Base-by-base conservation (phyloP, 2,329 filamentous ascomycete genomes). In the Helotiales sp. region DNA sequence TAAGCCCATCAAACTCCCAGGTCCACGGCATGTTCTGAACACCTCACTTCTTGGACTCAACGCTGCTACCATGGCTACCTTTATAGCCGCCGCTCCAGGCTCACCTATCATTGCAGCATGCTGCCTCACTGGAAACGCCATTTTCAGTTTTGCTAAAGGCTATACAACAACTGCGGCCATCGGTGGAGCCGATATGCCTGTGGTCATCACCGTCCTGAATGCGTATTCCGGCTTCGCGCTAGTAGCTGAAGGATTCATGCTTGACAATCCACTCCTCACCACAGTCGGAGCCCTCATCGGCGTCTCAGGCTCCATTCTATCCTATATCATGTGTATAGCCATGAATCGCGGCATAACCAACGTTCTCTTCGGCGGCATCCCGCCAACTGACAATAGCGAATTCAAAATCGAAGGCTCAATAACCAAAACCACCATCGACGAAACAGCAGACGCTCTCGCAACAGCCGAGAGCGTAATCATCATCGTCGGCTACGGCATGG, bases 301-400 rank as follows among this genome's bases (percentile, higher is more conserved):
- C 44, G 90, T 95, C 1, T 93, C 88, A 12, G 92, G 92, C 54
- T 95, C 90, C 0, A 96, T 96, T 61, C 82, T 96, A 5, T 95
- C 90, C 0, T 93, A 93, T 72, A 89, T 95, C 65, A 85, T 85
- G 82, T 96, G 92, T 64, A 87, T 93, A 3, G 91, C 91, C 17
- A 96, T 96, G 92, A 96, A 96, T 64, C 83, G 91, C 12, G 92
- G 89, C 0, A 79, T 96, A n/a, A 89, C 87, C 1, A 96, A 96
- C 63, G 92, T 96, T 0, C 77, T 96, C 0, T 96, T 96, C 63
- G 92, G 92, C 15, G 91, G 91, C 19, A 88, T 93, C 64, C 79
- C 88, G 0, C 78, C 87, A 0, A 81, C 87, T 0, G 76, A 82
- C 0, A 79, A 83, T 25, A 77, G 78, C 1, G 84, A 91, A 62